phyloP scores from a whole-genome alignment of 2,329 filamentous ascomycete genomes.

The Karstenula rhodostoma region DNA sequence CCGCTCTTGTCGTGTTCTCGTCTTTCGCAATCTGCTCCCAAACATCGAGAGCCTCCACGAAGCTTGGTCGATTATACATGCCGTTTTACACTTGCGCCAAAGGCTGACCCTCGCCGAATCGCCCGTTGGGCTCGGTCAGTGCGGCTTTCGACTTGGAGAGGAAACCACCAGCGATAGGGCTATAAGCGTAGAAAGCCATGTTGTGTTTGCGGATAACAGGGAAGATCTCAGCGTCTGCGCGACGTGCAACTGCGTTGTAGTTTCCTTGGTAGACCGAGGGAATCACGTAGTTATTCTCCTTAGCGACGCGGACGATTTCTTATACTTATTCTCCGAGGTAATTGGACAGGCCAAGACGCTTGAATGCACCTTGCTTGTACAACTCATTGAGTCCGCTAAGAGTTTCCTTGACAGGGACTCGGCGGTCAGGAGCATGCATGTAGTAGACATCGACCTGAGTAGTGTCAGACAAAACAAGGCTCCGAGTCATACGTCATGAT shows the following conservation, averaged over 20 bases:
- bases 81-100: slow-evolving; percentile 47
- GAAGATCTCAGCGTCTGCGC: slow-evolving; percentile 47
- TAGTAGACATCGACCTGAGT: slow-evolving; percentile 16
- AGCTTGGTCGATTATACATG: slow-evolving; percentile 49
- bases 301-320: slow-evolving; percentile 6
- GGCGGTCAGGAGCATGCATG: slow-evolving; percentile 16
- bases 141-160: slow-evolving; percentile 44
- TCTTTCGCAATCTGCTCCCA: slow-evolving; percentile 54
- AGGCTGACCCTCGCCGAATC: slow-evolving; percentile 32
- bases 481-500: background rate
- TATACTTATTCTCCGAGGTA: slow-evolving; percentile 13
- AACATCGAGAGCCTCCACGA: slow-evolving; percentile 47
- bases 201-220: slow-evolving; percentile 50
- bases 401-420: slow-evolving; percentile 12
- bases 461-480: background rate
- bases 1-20: slow-evolving; percentile 49
- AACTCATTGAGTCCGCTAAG: slow-evolving; percentile 15
- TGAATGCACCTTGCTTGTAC: slow-evolving; percentile 19
- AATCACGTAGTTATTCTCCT: slow-evolving; percentile 14
- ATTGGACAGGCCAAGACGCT: slow-evolving; percentile 21
- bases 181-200: slow-evolving; percentile 51
- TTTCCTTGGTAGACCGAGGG: slow-evolving; percentile 54
- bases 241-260: slow-evolving; percentile 45
- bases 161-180: slow-evolving; percentile 28
- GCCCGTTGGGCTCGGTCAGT: slow-evolving; percentile 44